phyloP scores from a whole-genome alignment of 1,284 basidiomycete genomes.

The Phylloboletellus chloephorus region DNA sequence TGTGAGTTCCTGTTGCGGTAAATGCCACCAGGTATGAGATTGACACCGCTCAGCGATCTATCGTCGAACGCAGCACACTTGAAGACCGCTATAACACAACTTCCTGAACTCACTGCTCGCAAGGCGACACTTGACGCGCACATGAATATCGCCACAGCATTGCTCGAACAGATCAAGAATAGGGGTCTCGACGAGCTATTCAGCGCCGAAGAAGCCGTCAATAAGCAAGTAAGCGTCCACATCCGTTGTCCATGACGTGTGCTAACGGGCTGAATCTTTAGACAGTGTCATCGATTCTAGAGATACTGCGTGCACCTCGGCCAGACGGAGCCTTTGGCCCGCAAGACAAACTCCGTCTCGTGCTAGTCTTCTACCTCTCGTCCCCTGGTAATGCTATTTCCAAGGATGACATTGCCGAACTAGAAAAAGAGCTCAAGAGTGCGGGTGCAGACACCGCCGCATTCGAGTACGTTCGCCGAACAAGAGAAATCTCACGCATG shows the following conservation, averaged over 20 bases:
- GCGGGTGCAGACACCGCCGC: conserved; percentile 79
- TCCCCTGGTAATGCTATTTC: conserved; percentile 74
- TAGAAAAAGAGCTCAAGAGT: conserved; percentile 81
- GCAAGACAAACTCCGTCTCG: conserved; percentile 88
- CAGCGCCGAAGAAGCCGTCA: conserved; percentile 89
- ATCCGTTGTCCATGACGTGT: not conserved
- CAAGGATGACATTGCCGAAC: conserved; percentile 83
- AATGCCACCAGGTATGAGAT: conserved; percentile 1
- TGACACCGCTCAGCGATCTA: conserved; percentile 56
- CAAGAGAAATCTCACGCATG: conserved; percentile 89
- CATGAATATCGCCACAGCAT: conserved; percentile 98
- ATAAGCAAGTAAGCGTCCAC: conserved; percentile 57
- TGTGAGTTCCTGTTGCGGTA: conserved; percentile 49
- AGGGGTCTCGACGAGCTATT: conserved; percentile 95
- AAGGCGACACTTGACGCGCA: conserved; percentile 97
- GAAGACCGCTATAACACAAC: conserved; percentile 95
- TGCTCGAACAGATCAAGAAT: conserved; percentile 94
- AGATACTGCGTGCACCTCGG: conserved; percentile 68
- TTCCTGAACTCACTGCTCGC: conserved; percentile 96
- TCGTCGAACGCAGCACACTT: conserved; percentile 92
- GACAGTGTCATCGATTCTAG: conserved; percentile 77
- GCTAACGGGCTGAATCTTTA: conserved; percentile 31
- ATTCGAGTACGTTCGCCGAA: conserved; percentile 89
- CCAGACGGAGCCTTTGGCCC: conserved; percentile 63
- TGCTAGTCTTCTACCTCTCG: conserved; percentile 91